Percentiles rank a stretch among this genome's conserved stretches.
phyloP scores from a whole-genome alignment of 208 protist genomes.

The Plasmodiophora brassicae region DNA sequence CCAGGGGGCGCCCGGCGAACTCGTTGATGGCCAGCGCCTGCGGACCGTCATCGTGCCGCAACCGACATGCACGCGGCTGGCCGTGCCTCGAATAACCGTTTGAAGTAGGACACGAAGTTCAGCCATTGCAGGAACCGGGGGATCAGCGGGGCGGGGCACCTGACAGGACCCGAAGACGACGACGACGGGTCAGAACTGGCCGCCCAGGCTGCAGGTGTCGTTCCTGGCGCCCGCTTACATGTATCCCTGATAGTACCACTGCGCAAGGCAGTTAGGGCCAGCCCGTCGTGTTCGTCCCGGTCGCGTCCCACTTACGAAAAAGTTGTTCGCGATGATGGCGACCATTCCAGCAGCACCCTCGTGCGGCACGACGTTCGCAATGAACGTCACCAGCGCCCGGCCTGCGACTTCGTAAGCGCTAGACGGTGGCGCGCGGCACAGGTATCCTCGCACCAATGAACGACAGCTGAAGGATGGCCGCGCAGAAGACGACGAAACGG shows the following conservation, averaged over 20 bases:
- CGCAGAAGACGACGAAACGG: background rate
- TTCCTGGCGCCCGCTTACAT: too few relatives aligned
- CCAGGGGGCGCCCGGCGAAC: background rate
- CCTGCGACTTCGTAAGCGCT: background rate
- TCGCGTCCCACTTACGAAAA: too few relatives aligned
- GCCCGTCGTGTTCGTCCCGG: too few relatives aligned
- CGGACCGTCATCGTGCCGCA: too few relatives aligned
- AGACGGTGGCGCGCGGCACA: background rate
- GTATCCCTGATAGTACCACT: slow-evolving; percentile 21
- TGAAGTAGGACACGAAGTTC: background rate
- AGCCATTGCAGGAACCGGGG: background rate
- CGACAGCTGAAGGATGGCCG: background rate
- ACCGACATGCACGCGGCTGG: background rate
- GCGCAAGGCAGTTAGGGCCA: too few relatives aligned
- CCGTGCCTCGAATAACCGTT: background rate
- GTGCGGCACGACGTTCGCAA: background rate
- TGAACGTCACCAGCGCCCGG: background rate
- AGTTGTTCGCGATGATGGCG: too few relatives aligned
- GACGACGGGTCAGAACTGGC: too few relatives aligned
- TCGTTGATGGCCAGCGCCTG: slow-evolving; percentile 27
- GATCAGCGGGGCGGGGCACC: background rate
- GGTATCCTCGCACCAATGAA: background rate
- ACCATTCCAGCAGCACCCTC: background rate
- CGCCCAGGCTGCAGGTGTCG: too few relatives aligned
- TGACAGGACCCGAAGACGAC: too few relatives aligned